These are phyloP conservation scores for Parasitella parasitica DNA, from an alignment of 371 early-diverging fungal species.

Conservation along the genomic window DNA sequence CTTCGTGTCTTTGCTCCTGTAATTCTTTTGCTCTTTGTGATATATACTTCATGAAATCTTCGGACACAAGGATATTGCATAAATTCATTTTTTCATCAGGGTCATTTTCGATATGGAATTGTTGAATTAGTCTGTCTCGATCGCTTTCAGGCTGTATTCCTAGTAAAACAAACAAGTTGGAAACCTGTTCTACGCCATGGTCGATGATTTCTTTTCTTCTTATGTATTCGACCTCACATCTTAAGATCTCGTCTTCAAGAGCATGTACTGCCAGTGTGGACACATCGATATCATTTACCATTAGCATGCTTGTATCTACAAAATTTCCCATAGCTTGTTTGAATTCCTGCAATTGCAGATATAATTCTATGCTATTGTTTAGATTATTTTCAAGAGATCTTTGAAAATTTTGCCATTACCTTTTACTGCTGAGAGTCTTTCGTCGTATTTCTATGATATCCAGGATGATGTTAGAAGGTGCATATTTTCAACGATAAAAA, in stretches of 20 bases:
- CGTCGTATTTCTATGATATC: slow-evolving; percentile 17
- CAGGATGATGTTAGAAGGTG: neutral
- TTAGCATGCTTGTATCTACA: slow-evolving; percentile 28
- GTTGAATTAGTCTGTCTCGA: slow-evolving; percentile 18
- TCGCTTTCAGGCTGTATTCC: slow-evolving; percentile 21
- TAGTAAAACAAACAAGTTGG: slow-evolving; percentile 12
- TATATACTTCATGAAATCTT: slow-evolving; percentile 16
- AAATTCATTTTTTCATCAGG: slow-evolving; percentile 15
- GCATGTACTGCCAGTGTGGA: slow-evolving; percentile 33
- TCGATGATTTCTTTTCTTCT: slow-evolving; percentile 12
- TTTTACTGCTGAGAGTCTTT: slow-evolving; percentile 9
- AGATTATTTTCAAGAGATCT: neutral
- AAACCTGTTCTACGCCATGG: slow-evolving; percentile 10
- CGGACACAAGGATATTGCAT: slow-evolving; percentile 19
- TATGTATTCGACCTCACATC: slow-evolving; percentile 38
- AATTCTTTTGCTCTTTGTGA: slow-evolving; percentile 19
- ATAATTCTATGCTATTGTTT: slow-evolving; percentile 10
- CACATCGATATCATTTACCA: slow-evolving; percentile 32
- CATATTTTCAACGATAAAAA: neutral
- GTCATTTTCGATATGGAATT: slow-evolving; percentile 11
- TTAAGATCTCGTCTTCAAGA: slow-evolving; percentile 40
- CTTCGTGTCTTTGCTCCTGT: slow-evolving; percentile 27
- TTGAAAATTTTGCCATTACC: slow-evolving; percentile 5
- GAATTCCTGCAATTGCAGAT: slow-evolving; percentile 19
- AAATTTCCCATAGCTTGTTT: slow-evolving; percentile 20